Conservation (phyloP, 2,329 filamentous ascomycete species). For the Beauveria rudraprayagi region DNA sequence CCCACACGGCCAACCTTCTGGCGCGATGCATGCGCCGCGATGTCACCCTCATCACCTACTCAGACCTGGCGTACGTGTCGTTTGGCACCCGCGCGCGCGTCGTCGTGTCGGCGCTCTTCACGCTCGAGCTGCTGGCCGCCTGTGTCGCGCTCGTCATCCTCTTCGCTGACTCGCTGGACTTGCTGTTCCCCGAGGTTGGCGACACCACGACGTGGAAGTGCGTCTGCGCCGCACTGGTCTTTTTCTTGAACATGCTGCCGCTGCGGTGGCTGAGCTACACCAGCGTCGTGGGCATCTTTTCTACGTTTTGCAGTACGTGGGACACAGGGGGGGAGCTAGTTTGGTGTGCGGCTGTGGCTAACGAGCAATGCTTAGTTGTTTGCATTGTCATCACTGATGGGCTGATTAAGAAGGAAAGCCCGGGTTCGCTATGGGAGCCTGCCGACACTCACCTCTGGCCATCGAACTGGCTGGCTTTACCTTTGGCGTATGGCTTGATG, state of each 20-base stretch:
- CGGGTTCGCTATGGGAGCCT: conserved; percentile 77
- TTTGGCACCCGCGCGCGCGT: conserved; percentile 78
- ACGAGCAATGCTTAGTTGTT: conserved; percentile 51
- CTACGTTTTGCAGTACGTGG: conserved; percentile 73
- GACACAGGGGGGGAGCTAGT: not conserved
- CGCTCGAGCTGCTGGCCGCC: conserved; percentile 75
- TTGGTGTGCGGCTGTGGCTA: not conserved
- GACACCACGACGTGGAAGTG: conserved; percentile 74
- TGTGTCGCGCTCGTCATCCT: conserved; percentile 85
- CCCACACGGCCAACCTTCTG: conserved; percentile 77
- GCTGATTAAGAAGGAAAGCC: conserved; percentile 67
- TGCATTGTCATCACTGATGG: conserved; percentile 77
- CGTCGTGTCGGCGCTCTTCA: conserved; percentile 78
- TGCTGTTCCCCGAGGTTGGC: conserved; percentile 62
- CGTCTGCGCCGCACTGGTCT: conserved; percentile 66
- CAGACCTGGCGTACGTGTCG: conserved; percentile 83
- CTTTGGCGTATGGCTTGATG: conserved; percentile 80
- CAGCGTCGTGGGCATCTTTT: conserved; percentile 86
- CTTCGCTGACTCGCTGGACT: conserved; percentile 83
- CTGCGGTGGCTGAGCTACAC: conserved; percentile 80
- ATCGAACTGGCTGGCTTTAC: conserved; percentile 76
- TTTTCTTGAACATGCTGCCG: conserved; percentile 79
- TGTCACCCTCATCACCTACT: conserved; percentile 81
- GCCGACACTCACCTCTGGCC: conserved; percentile 76
- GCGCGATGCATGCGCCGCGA: conserved; percentile 86